Evolutionary conservation across 2,329 filamentous ascomycete species (phyloP).

Genomic region (Colletotrichum sp.): DNA sequence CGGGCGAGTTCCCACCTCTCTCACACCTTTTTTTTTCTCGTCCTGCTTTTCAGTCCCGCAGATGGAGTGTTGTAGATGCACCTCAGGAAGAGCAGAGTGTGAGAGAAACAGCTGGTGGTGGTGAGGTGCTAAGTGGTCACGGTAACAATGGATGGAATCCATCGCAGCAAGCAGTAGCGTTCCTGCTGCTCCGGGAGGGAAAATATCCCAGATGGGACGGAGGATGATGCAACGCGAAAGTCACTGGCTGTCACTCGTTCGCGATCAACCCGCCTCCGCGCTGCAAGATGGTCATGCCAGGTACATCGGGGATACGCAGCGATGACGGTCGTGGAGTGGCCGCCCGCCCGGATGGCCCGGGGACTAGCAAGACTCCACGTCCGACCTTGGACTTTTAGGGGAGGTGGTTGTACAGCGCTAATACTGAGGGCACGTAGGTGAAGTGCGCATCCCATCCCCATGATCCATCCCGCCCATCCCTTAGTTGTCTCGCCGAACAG

Average conservation of each 20-base stretch:
- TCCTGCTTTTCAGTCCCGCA: not conserved
- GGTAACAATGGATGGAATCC: not conserved
- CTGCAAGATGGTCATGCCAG: not conserved
- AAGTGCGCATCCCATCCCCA: not conserved
- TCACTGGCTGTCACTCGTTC: constrained; percentile 1
- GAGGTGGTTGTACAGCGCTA: not conserved
- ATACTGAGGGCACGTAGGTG: not conserved
- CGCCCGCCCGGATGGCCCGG: constrained; percentile 22
- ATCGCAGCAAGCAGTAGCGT: constrained; percentile 23
- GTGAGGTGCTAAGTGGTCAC: not conserved
- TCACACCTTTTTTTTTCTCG: not conserved
- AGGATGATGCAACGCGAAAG: not conserved
- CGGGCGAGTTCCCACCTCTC: constrained; percentile 28
- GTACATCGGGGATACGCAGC: not conserved
- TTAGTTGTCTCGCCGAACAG: not conserved
- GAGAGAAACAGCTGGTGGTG: not conserved
- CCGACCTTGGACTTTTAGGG: not conserved
- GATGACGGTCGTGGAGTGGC: not conserved
- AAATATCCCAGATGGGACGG: not conserved
- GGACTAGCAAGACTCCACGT: constrained; percentile 20
- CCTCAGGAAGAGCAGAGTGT: not conserved
- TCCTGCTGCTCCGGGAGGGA: not conserved
- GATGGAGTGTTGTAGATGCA: constrained; percentile 5
- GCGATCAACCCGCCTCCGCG: not conserved
- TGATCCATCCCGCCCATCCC: not conserved